Conservation (phyloP, 1,284 basidiomycete species). For the Rhizoctonia solani region DNA sequence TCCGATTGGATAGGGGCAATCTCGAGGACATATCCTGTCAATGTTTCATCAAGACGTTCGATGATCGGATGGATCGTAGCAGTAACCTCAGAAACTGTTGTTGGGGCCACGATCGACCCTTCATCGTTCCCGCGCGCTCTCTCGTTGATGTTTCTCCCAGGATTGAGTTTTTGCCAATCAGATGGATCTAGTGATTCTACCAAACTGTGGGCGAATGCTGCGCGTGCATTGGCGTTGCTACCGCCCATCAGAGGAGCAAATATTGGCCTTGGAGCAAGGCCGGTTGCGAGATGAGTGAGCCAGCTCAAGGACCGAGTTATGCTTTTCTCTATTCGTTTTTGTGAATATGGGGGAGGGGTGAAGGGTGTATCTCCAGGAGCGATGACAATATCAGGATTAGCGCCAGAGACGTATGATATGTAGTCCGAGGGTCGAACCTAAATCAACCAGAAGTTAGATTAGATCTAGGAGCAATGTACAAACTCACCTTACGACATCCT, state of each 20-base stretch:
- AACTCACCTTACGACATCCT: conserved; percentile 70
- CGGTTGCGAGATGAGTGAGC: conserved; percentile 54
- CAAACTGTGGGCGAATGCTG: conserved; percentile 64
- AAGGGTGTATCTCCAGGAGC: conserved; percentile 72
- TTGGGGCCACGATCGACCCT: neutral
- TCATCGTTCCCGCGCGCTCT: conserved; percentile 41
- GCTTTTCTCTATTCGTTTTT: conserved; percentile 73
- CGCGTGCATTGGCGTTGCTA: conserved; percentile 57
- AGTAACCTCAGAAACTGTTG: neutral
- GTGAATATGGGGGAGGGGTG: conserved; percentile 59
- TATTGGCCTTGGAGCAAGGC: conserved; percentile 37
- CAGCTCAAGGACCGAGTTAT: conserved; percentile 67
- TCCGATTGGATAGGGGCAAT: conserved; percentile 58
- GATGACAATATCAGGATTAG: conserved; percentile 70
- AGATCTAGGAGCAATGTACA: neutral
- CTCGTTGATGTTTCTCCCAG: conserved; percentile 44
- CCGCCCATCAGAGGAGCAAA: conserved; percentile 72
- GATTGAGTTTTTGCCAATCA: conserved; percentile 58
- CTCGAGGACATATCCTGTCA: conserved; percentile 70
- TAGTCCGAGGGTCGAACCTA: conserved; percentile 64
- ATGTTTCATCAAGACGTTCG: conserved; percentile 62
- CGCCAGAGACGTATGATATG: conserved; percentile 54
- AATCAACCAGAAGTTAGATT: neutral
- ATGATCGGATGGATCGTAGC: neutral
- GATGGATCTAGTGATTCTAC: conserved; percentile 58